Conservation (phyloP, 2,329 filamentous ascomycete genomes). For the Hortaea sp. region DNA sequence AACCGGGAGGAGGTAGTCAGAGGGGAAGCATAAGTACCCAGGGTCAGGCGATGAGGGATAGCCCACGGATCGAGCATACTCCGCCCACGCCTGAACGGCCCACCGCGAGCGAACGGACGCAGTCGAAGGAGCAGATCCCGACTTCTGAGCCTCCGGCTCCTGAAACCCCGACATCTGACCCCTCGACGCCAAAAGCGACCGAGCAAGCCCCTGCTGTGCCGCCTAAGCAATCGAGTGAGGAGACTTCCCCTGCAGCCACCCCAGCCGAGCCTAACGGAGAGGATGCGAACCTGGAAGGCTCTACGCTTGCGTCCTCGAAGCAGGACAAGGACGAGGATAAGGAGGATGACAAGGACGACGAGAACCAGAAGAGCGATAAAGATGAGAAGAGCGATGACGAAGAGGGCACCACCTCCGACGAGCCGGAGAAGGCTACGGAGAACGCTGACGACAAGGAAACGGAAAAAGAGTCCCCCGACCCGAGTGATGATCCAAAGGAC, state of each 20-base stretch:
- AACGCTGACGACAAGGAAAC: not conserved
- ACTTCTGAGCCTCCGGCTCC: not conserved
- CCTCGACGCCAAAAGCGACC: not conserved
- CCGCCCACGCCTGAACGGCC: constrained; percentile 40
- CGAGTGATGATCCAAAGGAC: not conserved
- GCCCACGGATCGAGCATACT: constrained; percentile 40
- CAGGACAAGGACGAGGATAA: constrained; percentile 1
- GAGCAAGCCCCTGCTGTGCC: not conserved
- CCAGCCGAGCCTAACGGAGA: not conserved
- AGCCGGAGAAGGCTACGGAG: constrained; percentile 2
- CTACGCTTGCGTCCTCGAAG: not conserved
- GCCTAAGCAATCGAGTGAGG: not conserved
- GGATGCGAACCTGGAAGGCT: no score
- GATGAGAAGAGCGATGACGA: not conserved
- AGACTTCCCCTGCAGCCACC: not conserved
- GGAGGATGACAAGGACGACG: constrained; percentile 4
- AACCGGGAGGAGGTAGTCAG: not conserved
- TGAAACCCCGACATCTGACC: not conserved
- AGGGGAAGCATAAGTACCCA: constrained; percentile 14
- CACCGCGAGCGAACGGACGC: constrained; percentile 3
- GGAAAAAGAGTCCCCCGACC: not conserved
- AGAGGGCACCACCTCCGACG: constrained; percentile 1
- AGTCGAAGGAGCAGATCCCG: not conserved
- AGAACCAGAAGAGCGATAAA: not conserved
- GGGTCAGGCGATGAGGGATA: constrained; percentile 24